A percentile compares a stretch with the other conserved stretches of the same genome.
Evolutionary conservation across 306 rosid species (phyloP).

Genomic region (Prunus campanulata): DNA sequence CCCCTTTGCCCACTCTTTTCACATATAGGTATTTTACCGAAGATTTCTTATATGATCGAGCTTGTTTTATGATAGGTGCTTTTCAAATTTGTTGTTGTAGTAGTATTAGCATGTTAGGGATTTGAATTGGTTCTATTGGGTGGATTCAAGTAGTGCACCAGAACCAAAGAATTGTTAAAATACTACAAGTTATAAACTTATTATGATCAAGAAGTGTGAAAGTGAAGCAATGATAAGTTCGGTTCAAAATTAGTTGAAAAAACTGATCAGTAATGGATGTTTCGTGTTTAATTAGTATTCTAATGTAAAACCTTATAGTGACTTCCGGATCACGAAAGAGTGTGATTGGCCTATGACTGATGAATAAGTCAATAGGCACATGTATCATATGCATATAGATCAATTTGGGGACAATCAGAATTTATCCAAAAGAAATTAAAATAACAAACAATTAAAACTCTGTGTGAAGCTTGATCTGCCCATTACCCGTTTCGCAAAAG

Average conservation of each 20-base stretch:
- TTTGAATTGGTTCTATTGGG: neutral
- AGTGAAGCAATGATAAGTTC: neutral
- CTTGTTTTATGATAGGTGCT: neutral
- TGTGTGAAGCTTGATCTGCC: neutral
- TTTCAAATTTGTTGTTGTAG: neutral
- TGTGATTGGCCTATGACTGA: neutral
- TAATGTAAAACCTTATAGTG: neutral
- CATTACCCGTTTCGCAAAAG: neutral
- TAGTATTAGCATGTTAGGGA: neutral
- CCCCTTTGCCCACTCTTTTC: constrained; percentile 52
- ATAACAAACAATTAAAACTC: neutral
- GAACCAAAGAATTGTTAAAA: neutral
- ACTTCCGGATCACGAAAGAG: neutral
- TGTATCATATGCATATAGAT: neutral
- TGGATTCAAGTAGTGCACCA: neutral
- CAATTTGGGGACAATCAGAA: neutral
- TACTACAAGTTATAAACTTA: neutral
- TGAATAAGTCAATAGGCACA: neutral
- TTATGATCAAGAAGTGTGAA: neutral
- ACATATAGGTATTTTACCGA: constrained; percentile 49
- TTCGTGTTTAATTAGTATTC: neutral
- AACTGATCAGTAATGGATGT: neutral
- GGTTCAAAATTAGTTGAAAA: neutral
- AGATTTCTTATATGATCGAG: neutral
- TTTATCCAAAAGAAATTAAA: neutral